These are phyloP conservation scores for Phytophthora kernoviae DNA, from an alignment of 352 stramenopile genomes.

Conservation along the genomic window DNA sequence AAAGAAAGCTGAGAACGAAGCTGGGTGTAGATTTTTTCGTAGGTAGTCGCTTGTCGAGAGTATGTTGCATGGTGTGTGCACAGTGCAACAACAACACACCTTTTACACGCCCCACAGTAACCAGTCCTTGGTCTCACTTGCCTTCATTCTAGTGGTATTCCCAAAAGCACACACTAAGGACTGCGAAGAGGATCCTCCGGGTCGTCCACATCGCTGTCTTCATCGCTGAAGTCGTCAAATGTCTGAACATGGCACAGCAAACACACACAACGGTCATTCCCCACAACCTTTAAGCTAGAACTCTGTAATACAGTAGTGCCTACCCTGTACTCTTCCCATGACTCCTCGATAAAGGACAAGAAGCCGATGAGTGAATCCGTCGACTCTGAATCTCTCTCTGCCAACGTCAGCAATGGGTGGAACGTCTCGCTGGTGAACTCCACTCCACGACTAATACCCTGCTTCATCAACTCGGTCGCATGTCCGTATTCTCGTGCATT, in stretches of 20 bases:
- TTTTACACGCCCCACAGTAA: conserved; percentile 1
- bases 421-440: conserved; percentile 67
- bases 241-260: conserved; percentile 8
- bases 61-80: conserved; percentile 21
- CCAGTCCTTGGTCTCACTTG: conserved; percentile 8
- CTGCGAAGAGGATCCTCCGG: conserved; percentile 28
- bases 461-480: conserved; percentile 47
- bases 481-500: conserved; percentile 44
- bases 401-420: conserved; percentile 50
- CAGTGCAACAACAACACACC: conserved; percentile 5
- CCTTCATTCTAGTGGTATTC: conserved; percentile 6
- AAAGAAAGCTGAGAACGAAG: conserved; percentile 4
- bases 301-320: not conserved
- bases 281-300: not conserved
- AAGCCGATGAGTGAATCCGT: conserved; percentile 65
- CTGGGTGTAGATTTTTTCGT: conserved; percentile 2
- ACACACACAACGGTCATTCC: not conserved
- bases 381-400: conserved; percentile 49
- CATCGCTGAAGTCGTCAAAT: conserved; percentile 39
- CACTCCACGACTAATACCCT: conserved; percentile 48
- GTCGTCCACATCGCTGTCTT: conserved; percentile 27
- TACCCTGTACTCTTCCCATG: conserved; percentile 73
- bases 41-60: conserved; percentile 15
- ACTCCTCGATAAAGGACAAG: conserved; percentile 64
- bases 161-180: conserved; percentile 18